These are phyloP conservation scores for Fraxinus greggii DNA, from an alignment of 305 asterid species.

Conservation along the genomic window DNA sequence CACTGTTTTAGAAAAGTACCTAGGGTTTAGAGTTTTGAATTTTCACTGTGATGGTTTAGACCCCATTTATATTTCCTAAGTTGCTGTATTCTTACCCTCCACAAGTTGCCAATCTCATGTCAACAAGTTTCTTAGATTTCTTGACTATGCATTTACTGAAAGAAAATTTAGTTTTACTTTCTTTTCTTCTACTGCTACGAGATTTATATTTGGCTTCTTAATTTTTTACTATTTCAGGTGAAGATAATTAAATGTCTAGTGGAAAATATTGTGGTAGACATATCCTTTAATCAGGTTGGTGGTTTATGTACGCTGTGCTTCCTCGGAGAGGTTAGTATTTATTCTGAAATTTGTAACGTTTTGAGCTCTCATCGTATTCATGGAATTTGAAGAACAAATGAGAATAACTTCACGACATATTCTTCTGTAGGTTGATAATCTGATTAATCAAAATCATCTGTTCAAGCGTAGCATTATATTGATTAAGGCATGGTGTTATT, in stretches of 20 bases:
- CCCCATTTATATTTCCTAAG: neutral
- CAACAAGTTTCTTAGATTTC: constrained; percentile 13
- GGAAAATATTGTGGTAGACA: constrained; percentile 84
- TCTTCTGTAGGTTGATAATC: constrained; percentile 65
- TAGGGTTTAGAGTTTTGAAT: neutral
- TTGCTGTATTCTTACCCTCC: neutral
- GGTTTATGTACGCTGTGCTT: constrained; percentile 90
- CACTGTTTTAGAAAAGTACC: neutral
- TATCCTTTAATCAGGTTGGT: constrained; percentile 92
- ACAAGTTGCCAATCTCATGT: neutral
- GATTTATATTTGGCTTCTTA: constrained; percentile 17
- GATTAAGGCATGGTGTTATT: constrained; percentile 96
- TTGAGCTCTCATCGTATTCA: constrained; percentile 14
- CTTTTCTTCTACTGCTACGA: constrained; percentile 14
- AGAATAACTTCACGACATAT: constrained; percentile 5
- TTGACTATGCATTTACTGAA: neutral
- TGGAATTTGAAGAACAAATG: neutral
- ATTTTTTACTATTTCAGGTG: constrained; percentile 49
- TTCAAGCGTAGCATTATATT: constrained; percentile 89
- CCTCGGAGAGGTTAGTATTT: constrained; percentile 74
- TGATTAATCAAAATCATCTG: constrained; percentile 72
- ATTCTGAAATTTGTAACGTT: constrained; percentile 8
- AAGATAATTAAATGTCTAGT: constrained; percentile 85
- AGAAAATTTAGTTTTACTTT: neutral
- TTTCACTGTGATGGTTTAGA: constrained; percentile 3